A percentile compares a stretch with the other conserved stretches of the same genome.
These are phyloP conservation scores for Letharia lupina DNA, from an alignment of 495 filamentous ascomycete species.

Conservation along the genomic window DNA sequence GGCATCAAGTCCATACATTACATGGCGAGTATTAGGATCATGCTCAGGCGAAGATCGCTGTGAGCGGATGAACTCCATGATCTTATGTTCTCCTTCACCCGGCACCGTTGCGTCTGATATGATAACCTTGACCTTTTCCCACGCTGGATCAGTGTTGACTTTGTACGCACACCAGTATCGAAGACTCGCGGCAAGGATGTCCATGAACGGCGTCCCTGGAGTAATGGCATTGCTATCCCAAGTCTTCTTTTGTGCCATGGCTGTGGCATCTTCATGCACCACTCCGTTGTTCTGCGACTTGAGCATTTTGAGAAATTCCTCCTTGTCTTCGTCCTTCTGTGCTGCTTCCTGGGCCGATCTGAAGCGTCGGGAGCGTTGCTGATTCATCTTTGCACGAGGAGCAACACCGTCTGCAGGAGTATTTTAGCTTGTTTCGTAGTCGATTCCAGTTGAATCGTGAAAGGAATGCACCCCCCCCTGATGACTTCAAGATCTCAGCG, in stretches of 20 bases:
- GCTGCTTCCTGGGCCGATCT: conserved; percentile 88
- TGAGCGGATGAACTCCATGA: conserved; percentile 96
- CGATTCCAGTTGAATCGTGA: background rate
- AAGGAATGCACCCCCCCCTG: conserved; percentile 20
- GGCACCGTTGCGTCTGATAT: conserved; percentile 97
- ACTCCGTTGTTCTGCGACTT: conserved; percentile 58
- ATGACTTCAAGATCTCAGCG: conserved; percentile 12
- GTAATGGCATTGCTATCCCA: conserved; percentile 99
- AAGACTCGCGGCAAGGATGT: conserved; percentile 82
- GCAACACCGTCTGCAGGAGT: conserved; percentile 70
- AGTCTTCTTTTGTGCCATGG: conserved; percentile 72
- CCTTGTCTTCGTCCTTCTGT: conserved; percentile 87
- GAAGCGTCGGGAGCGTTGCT: conserved; percentile 86
- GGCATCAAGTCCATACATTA: conserved; percentile 92
- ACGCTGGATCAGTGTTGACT: conserved; percentile 92
- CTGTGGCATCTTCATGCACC: conserved; percentile 50
- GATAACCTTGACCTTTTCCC: conserved; percentile 93
- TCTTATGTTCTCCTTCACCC: conserved; percentile 98
- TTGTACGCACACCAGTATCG: conserved; percentile 97
- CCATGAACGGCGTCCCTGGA: conserved; percentile 98
- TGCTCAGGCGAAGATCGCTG: conserved; percentile 85
- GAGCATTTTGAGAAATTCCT: conserved; percentile 74
- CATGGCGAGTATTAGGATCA: conserved; percentile 93
- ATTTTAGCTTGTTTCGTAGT: conserved; percentile 29
- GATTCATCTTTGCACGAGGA: conserved; percentile 94